A percentile compares a stretch with the other conserved stretches of the same genome.
phyloP scores from a whole-genome alignment of 2,329 filamentous ascomycete genomes.

The Ophiostoma piceae region DNA sequence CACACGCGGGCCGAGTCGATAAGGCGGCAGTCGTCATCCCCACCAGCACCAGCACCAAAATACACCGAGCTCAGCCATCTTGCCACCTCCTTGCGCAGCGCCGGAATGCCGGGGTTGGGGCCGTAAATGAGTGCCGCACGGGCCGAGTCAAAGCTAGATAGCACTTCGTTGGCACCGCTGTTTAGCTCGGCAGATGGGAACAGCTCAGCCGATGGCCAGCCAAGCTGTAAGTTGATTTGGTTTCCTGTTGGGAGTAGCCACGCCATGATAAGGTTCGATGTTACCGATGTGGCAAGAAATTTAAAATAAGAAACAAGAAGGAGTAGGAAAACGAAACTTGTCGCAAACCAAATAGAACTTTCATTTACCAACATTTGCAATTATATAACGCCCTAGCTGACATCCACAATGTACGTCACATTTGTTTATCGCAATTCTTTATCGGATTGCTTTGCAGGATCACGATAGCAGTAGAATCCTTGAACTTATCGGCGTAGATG shows the following conservation, averaged over 20 bases:
- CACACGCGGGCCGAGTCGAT: slow-evolving; percentile 45
- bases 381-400: not conserved
- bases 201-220: slow-evolving; percentile 37
- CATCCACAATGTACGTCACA: not conserved
- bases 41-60: slow-evolving; percentile 15
- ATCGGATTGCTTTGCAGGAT: not conserved
- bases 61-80: slow-evolving; percentile 59
- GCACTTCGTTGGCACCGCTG: slow-evolving; percentile 43
- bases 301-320: not conserved
- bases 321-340: not conserved
- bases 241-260: slow-evolving; percentile 20
- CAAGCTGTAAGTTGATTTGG: slow-evolving; percentile 32
- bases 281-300: not conserved
- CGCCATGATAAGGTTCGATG: not conserved
- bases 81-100: slow-evolving; percentile 51
- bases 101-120: slow-evolving; percentile 53
- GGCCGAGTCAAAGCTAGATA: slow-evolving; percentile 34
- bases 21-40: slow-evolving; percentile 23
- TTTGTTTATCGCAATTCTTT: not conserved
- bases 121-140: slow-evolving; percentile 43
- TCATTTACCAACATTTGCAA: not conserved
- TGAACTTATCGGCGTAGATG: not conserved
- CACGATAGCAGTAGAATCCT: not conserved
- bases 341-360: not conserved
- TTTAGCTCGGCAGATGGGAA: slow-evolving; percentile 52